Evolutionary conservation across 495 filamentous ascomycete species (phyloP).

Genomic region (Penicillium taxi): DNA sequence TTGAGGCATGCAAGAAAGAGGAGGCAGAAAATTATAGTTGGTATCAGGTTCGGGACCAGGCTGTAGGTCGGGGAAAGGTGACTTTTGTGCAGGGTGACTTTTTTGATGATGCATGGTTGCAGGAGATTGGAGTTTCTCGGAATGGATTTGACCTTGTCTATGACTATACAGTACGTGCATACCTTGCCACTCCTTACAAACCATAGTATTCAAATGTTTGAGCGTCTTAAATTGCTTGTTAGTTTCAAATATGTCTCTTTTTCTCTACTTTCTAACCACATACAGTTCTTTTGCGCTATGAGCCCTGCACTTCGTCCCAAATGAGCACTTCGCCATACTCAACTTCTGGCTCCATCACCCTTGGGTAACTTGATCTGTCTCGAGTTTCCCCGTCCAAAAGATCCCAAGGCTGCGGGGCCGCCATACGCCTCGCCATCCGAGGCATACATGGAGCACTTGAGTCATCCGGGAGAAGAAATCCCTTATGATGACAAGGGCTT

Average conservation of each 20-base stretch:
- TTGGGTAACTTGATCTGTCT: constrained; percentile 64
- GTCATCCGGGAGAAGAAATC: constrained; percentile 56
- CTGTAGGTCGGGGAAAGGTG: constrained; percentile 43
- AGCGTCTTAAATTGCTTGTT: constrained; percentile 3
- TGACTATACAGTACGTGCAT: constrained; percentile 75
- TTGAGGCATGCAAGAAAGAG: constrained; percentile 47
- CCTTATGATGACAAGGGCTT: constrained; percentile 49
- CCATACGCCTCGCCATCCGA: constrained; percentile 57
- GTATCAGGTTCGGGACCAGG: constrained; percentile 41
- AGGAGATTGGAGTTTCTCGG: constrained; percentile 32
- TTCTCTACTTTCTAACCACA: constrained; percentile 9
- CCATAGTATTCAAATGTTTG: neutral
- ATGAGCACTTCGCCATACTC: constrained; percentile 61
- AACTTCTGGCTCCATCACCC: constrained; percentile 51
- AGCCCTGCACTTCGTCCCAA: constrained; percentile 51
- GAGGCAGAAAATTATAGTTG: constrained; percentile 25
- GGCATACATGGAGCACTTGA: constrained; percentile 60
- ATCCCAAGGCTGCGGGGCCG: constrained; percentile 53
- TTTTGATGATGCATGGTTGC: constrained; percentile 57
- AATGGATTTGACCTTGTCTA: constrained; percentile 70
- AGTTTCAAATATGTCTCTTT: neutral
- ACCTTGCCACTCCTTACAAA: too few species aligned
- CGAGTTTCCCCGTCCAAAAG: constrained; percentile 71
- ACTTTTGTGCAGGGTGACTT: constrained; percentile 64
- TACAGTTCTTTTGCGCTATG: constrained; percentile 75